Conservation (phyloP, 169 alveolate species). For the Babesia caballi region DNA sequence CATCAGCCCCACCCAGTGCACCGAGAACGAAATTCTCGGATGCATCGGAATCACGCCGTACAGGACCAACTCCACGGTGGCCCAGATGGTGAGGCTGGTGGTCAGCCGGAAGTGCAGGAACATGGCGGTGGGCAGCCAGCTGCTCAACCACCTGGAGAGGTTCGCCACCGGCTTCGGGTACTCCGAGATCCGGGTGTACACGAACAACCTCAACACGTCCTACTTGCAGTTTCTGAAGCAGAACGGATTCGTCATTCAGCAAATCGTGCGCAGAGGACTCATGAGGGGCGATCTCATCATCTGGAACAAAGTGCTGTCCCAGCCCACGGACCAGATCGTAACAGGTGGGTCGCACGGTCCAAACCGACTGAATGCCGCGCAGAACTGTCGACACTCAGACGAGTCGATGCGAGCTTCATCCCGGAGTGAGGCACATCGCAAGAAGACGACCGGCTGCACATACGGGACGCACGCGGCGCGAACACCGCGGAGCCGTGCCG, state of each 20-base stretch:
- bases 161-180: constrained; percentile 83
- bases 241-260: constrained; percentile 81
- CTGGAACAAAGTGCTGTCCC: constrained; percentile 78
- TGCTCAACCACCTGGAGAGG: constrained; percentile 82
- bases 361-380: neutral
- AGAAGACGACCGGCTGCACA: neutral
- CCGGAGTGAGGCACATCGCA: constrained; percentile 37
- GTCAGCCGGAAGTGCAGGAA: constrained; percentile 81
- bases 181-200: constrained; percentile 81
- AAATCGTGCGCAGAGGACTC: constrained; percentile 83
- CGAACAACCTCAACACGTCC: constrained; percentile 84
- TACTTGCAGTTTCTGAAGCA: constrained; percentile 83
- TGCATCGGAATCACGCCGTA: constrained; percentile 83
- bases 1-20: constrained; percentile 21
- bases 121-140: constrained; percentile 85
- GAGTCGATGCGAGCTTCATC: constrained; percentile 9
- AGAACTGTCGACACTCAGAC: neutral
- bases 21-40: constrained; percentile 75
- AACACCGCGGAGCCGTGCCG: neutral
- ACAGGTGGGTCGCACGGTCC: constrained; percentile 16
- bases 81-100: constrained; percentile 84
- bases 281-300: constrained; percentile 86
- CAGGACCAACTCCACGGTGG: constrained; percentile 77
- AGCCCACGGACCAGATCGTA: constrained; percentile 63
- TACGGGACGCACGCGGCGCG: neutral